Conservation (phyloP, 176 grass and related monocot genomes). For the Chrysopogon serrulatus region DNA sequence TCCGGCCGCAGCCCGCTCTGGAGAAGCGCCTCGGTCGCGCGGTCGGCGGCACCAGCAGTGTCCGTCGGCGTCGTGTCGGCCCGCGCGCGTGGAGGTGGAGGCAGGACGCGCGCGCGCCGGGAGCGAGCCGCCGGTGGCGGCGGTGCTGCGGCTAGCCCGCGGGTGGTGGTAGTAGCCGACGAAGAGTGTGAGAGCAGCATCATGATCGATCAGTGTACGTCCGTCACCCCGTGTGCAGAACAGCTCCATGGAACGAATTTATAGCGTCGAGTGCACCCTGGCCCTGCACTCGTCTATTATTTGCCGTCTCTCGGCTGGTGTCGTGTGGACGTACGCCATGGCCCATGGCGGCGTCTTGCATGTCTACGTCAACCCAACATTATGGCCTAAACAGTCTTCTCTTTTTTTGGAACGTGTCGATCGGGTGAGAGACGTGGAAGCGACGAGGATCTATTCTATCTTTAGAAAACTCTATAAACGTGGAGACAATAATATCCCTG, state of each 20-base stretch:
- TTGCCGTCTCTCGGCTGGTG: neutral
- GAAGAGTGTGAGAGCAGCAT: neutral
- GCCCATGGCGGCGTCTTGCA: neutral
- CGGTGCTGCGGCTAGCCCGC: neutral
- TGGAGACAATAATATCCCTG: no score
- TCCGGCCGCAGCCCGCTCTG: slow-evolving; percentile 18
- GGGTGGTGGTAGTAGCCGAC: neutral
- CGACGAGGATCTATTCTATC: no score
- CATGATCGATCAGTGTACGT: neutral
- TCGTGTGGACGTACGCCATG: no score
- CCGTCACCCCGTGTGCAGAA: neutral
- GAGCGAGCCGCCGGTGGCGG: neutral
- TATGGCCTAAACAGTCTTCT: neutral
- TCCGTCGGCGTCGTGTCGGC: neutral
- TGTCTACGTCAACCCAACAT: neutral
- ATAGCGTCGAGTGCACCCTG: neutral
- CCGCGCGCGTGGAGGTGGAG: neutral
- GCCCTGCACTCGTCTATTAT: neutral
- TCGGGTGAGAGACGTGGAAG: neutral
- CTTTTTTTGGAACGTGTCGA: neutral
- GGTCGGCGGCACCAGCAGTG: neutral
- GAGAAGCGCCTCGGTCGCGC: neutral
- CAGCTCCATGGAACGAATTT: neutral
- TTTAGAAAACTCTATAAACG: no score
- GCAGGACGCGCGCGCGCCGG: neutral